Evolutionary conservation across 2,329 filamentous ascomycete genomes (phyloP).

Genomic region (Tolypocladium capitatum): DNA sequence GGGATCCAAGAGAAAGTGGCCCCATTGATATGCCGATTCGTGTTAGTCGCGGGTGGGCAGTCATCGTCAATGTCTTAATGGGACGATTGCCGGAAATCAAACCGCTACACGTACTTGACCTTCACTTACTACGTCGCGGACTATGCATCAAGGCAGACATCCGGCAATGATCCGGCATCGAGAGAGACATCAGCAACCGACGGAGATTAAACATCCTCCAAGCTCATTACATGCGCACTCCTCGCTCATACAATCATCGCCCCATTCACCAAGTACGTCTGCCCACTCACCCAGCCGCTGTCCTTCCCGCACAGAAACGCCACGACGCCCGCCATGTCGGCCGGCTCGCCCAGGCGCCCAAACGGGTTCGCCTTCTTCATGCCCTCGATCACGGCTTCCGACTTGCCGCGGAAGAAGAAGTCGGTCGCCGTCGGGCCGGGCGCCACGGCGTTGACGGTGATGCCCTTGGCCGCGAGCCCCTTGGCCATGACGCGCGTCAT

Average conservation of each 20-base stretch:
- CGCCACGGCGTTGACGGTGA: slow-evolving; percentile 30
- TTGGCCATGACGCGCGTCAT: slow-evolving; percentile 41
- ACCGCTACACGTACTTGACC: too few relatives aligned
- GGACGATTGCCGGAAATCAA: too few relatives aligned
- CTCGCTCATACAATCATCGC: neutral
- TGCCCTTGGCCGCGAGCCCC: slow-evolving; percentile 37
- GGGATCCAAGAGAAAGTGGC: too few relatives aligned
- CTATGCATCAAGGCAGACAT: too few relatives aligned
- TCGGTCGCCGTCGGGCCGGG: slow-evolving; percentile 39
- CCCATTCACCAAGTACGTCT: slow-evolving; percentile 10
- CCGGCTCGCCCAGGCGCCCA: slow-evolving; percentile 8
- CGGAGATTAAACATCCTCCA: too few relatives aligned
- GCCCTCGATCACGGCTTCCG: slow-evolving; percentile 28
- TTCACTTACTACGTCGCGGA: too few relatives aligned
- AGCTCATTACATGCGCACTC: too few relatives aligned
- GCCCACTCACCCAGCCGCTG: slow-evolving; percentile 8
- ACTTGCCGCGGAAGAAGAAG: slow-evolving; percentile 38
- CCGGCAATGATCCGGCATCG: too few relatives aligned
- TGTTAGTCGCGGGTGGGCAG: too few relatives aligned
- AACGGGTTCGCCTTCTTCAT: slow-evolving; percentile 16
- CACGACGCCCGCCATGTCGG: slow-evolving; percentile 8
- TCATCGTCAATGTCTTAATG: too few relatives aligned
- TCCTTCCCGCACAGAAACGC: slow-evolving; percentile 9
- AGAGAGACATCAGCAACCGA: too few relatives aligned
- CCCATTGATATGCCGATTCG: too few relatives aligned